Conservation (phyloP, 108 stramenopile genomes). For the Hondaea fermentalgiana region DNA sequence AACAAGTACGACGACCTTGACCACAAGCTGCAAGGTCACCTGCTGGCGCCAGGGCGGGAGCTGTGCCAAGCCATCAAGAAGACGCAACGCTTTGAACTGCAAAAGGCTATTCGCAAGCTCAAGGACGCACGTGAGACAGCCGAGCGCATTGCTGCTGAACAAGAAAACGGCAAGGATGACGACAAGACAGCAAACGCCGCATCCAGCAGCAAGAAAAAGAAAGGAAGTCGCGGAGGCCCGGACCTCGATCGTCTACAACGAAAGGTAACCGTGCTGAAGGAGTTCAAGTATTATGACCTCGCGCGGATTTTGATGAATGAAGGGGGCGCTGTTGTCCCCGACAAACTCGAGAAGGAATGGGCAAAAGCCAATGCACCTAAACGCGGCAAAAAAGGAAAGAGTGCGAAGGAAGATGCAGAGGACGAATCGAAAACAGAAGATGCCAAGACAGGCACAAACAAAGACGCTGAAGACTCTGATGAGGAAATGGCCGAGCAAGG, state of each 20-base stretch:
- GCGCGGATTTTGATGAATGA: not conserved
- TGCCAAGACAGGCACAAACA: too few relatives aligned
- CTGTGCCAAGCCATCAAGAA: conserved; percentile 2
- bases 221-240: not conserved
- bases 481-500: not conserved
- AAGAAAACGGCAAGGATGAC: not conserved
- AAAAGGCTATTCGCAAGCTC: not conserved
- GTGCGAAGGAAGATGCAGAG: too few relatives aligned
- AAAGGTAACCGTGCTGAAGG: not conserved
- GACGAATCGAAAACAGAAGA: too few relatives aligned
- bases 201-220: too few relatives aligned
- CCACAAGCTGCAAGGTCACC: not conserved
- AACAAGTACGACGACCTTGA: not conserved
- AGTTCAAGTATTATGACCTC: not conserved
- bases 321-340: not conserved
- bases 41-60: not conserved
- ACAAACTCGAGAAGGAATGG: conserved; percentile 9
- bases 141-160: not conserved
- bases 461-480: too few relatives aligned
- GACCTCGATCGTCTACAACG: not conserved
- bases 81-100: not conserved
- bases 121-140: not conserved
- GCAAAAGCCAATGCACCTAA: not conserved
- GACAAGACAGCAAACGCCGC: not conserved
- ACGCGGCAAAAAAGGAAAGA: too few relatives aligned